Percentiles rank a stretch among this genome's conserved stretches.
These are phyloP conservation scores for Aspergillus cejpii DNA, from an alignment of 2,329 filamentous ascomycete genomes.

Conservation along the genomic window DNA sequence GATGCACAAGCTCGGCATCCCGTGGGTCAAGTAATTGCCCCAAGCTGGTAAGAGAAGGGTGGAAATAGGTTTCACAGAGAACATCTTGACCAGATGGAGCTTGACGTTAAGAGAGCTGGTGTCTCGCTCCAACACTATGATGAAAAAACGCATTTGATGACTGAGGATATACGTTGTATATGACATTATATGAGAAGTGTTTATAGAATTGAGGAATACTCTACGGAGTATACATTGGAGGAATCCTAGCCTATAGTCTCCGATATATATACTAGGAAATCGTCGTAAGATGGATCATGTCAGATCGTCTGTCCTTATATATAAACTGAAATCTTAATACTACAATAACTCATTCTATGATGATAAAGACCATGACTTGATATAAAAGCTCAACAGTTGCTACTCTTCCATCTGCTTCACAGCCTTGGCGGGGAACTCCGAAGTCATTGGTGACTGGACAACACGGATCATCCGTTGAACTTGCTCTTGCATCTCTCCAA, in stretches of 20 bases:
- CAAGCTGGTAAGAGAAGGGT: too few relatives aligned
- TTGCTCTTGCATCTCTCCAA: slow-evolving; percentile 6
- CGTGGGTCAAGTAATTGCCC: slow-evolving; percentile 36
- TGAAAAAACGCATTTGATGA: background rate
- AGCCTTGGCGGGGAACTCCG: slow-evolving; percentile 13
- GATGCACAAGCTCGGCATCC: slow-evolving; percentile 83
- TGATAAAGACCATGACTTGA: background rate
- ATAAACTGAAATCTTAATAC: too few relatives aligned
- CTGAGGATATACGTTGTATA: background rate
- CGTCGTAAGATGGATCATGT: too few relatives aligned
- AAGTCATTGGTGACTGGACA: slow-evolving; percentile 6
- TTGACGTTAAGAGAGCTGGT: too few relatives aligned
- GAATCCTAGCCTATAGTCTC: too few relatives aligned
- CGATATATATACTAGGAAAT: too few relatives aligned
- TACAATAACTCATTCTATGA: too few relatives aligned
- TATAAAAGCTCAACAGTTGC: background rate
- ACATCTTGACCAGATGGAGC: too few relatives aligned
- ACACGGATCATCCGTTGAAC: slow-evolving; percentile 12
- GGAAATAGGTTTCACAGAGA: too few relatives aligned
- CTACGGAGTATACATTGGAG: background rate
- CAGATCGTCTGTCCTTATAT: too few relatives aligned
- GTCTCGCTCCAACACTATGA: background rate
- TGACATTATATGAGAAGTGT: background rate
- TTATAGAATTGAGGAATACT: background rate
- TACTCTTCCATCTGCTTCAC: too few relatives aligned